Evolutionary conservation across 257 asterid species (phyloP), one percentile per base, ranked within the genome.

Genomic region (Cinchona pubescens): DNA sequence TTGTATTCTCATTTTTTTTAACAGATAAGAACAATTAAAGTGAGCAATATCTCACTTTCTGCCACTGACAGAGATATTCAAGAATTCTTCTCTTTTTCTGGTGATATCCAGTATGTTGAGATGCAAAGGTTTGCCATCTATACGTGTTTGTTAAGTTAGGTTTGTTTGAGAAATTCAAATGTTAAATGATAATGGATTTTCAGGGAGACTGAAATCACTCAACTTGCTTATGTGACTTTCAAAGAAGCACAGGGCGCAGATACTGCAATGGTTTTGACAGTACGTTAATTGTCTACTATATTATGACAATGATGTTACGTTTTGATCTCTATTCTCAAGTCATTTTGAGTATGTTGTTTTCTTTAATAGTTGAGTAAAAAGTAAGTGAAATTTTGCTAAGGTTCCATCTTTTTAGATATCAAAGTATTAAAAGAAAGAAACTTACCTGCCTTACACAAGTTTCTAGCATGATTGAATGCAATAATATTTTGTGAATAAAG

Each of bases 211-310:
- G 90, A 87, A 70, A 69, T 79, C 8, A 74, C 60, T 40, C 78
- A 73, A 48, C 43, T 43, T 68, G 82, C 85, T 37, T 81, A 73
- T 74, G 79, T 81, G 29, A 77, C 82, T 51, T 81, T 77, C 83
- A 81, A 69, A 61, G 85, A 86, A 69, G 72, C 89, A 35, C 87
- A 85, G 71, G 96, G 86, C 32, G 91, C 90, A 63, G 87, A 86
- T 27, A 86, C 87, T 51, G 90, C 93, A 23, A 38, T 86, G 67
- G 83, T 90, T 73, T 77, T 90, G 79, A 79, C 95, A 23, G 92
- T 87, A 83, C 23, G 86, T n/a, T n/a, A n/a, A n/a, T 70, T 62
- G 11, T 42, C n/a, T 25, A 25, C n/a, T n/a, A n/a, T n/a, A 29
- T 19, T 42, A 10, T n/a, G 18, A 21, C 1, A 59, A 27, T 3